phyloP scores from a whole-genome alignment of 345 rosid genomes.

The Eucalyptus marginata region DNA sequence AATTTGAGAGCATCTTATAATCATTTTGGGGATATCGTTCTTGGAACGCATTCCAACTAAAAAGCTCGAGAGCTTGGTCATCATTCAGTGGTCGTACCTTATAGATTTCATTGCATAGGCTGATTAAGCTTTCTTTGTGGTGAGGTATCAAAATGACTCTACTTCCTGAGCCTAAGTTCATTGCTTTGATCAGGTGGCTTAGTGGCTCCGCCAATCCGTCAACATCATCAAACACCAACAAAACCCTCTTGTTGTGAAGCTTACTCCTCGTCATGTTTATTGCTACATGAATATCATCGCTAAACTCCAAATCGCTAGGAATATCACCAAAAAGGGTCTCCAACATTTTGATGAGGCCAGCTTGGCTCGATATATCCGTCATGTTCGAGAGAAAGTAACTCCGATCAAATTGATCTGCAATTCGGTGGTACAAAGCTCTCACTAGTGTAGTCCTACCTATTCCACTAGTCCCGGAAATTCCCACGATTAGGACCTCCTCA shows the following conservation, averaged over 20 bases:
- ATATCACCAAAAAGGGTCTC: neutral
- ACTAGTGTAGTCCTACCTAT: neutral
- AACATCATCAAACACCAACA: neutral
- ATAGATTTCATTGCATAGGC: neutral
- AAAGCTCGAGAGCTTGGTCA: neutral
- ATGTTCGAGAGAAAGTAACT: neutral
- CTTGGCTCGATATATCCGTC: neutral
- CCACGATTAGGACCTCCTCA: neutral
- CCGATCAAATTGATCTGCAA: neutral
- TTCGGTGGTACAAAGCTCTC: neutral
- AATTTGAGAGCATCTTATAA: neutral
- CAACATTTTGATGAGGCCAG: neutral
- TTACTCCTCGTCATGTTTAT: neutral
- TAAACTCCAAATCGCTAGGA: neutral
- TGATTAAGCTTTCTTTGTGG: neutral
- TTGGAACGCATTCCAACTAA: neutral
- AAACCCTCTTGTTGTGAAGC: neutral
- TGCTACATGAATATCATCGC: neutral
- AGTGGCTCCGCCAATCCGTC: neutral
- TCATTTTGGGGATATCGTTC: neutral
- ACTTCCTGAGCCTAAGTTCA: neutral
- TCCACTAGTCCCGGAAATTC: neutral
- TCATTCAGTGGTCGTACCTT: neutral
- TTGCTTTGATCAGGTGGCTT: neutral
- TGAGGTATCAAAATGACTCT: neutral